Conservation (phyloP, 1,139 yeast genomes). For the Casaregolazyma lundiana region DNA sequence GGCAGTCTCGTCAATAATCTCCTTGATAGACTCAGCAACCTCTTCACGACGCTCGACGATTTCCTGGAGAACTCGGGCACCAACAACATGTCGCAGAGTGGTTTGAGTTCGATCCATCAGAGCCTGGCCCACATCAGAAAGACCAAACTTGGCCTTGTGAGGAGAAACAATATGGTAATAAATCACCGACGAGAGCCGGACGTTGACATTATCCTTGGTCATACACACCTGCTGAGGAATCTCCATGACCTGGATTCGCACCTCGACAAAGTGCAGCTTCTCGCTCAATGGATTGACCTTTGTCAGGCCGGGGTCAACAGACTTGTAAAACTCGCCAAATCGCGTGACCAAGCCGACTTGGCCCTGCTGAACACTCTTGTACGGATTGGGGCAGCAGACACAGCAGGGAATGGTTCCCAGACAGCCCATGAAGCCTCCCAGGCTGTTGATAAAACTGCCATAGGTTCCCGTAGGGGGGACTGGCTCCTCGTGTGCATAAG, state of each 20-base stretch:
- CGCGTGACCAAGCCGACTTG: constrained; percentile 65
- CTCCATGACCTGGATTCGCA: constrained; percentile 59
- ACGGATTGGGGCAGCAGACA: constrained; percentile 56
- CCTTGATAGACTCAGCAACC: constrained; percentile 61
- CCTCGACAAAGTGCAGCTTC: constrained; percentile 47
- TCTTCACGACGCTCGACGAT: constrained; percentile 74
- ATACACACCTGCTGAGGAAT: constrained; percentile 65
- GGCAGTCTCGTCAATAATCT: constrained; percentile 60
- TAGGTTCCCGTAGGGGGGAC: constrained; percentile 36
- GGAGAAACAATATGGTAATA: constrained; percentile 68
- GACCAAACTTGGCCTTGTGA: constrained; percentile 60
- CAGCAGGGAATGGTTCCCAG: constrained; percentile 58
- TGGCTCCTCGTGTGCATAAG: constrained; percentile 36
- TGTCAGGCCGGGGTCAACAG: constrained; percentile 67
- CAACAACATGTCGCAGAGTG: constrained; percentile 69
- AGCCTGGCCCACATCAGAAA: constrained; percentile 54
- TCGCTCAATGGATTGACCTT: constrained; percentile 65
- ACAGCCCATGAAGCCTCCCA: constrained; percentile 50
- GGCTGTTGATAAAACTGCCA: constrained; percentile 39
- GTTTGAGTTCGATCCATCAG: constrained; percentile 69
- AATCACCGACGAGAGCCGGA: constrained; percentile 59
- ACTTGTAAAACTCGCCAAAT: constrained; percentile 63
- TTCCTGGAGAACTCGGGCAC: constrained; percentile 63
- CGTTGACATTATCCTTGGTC: constrained; percentile 66
- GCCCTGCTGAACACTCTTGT: constrained; percentile 60